These are phyloP conservation scores for Cutaneotrichosporon mucoides DNA, from an alignment of 1,284 basidiomycete genomes.

Conservation along the genomic window DNA sequence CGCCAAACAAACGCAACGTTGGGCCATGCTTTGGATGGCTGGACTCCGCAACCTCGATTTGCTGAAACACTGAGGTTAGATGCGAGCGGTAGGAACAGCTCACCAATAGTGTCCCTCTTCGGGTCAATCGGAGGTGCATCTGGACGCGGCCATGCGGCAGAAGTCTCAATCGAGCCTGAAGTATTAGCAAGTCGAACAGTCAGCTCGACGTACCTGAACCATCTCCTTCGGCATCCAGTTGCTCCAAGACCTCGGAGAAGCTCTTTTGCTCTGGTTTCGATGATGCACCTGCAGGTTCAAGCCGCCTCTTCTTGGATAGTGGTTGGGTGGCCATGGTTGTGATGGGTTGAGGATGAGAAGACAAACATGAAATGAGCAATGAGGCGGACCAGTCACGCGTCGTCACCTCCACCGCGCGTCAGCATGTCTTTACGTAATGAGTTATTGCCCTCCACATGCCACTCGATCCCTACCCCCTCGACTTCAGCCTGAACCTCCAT, in stretches of 20 bases:
- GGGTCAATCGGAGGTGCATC: constrained; percentile 57
- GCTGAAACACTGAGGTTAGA: constrained; percentile 65
- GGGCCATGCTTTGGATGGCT: constrained; percentile 56
- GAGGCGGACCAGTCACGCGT: constrained; percentile 1
- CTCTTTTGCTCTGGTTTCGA: constrained; percentile 50
- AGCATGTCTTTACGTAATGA: not conserved
- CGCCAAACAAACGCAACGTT: constrained; percentile 75
- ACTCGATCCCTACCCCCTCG: not conserved
- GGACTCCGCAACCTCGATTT: constrained; percentile 82
- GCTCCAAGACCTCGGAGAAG: constrained; percentile 72
- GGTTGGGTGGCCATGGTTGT: constrained; percentile 19
- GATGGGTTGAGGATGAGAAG: not conserved
- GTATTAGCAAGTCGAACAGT: not conserved
- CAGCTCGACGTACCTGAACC: constrained; percentile 18
- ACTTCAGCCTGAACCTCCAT: too few relatives aligned
- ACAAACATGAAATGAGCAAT: not conserved
- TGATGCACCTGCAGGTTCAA: constrained; percentile 18
- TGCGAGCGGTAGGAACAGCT: constrained; percentile 15
- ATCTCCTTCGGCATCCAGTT: constrained; percentile 65
- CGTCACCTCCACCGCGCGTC: constrained; percentile 9
- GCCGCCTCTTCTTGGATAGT: constrained; percentile 34
- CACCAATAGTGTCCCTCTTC: constrained; percentile 61
- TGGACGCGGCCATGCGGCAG: constrained; percentile 74
- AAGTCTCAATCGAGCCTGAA: constrained; percentile 44
- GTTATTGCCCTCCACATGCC: not conserved